phyloP scores from a whole-genome alignment of 345 rosid genomes.

The Citrus cavaleriei region DNA sequence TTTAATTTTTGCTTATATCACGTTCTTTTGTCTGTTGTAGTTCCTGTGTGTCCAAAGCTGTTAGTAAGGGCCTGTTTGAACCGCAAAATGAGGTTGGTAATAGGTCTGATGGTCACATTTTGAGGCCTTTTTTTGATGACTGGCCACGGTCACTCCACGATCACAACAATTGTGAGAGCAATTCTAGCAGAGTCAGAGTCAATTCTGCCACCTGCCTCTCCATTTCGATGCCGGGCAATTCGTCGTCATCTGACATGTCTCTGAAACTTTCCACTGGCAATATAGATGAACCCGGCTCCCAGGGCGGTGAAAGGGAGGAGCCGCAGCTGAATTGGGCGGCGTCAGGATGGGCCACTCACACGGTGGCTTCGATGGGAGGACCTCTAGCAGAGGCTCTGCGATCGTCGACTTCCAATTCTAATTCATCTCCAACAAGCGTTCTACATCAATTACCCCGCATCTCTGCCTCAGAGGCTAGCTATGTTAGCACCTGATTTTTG shows the following conservation, averaged over 20 bases:
- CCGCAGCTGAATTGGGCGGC: conserved; percentile 49
- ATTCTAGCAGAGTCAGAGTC: conserved; percentile 25
- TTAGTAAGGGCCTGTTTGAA: conserved; percentile 37
- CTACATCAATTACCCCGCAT: conserved; percentile 57
- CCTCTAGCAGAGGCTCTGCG: conserved; percentile 85
- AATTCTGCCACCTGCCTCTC: conserved; percentile 59
- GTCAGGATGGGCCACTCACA: conserved; percentile 58
- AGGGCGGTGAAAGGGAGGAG: conserved; percentile 37
- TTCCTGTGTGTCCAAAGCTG: conserved; percentile 44
- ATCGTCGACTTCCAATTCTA: conserved; percentile 51
- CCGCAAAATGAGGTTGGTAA: conserved; percentile 33
- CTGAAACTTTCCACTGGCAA: conserved; percentile 75
- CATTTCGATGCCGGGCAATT: conserved; percentile 66
- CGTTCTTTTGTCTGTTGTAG: conserved; percentile 28
- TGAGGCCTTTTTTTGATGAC: conserved; percentile 85
- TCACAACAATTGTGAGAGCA: conserved; percentile 34
- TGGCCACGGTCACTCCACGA: conserved; percentile 70
- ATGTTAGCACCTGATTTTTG: conserved; percentile 26
- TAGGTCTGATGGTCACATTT: conserved; percentile 54
- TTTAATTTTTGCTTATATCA: neutral
- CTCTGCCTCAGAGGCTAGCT: conserved; percentile 36
- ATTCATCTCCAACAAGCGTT: conserved; percentile 74
- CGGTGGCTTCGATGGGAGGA: conserved; percentile 70
- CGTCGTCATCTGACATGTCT: conserved; percentile 72
- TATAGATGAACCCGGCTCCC: conserved; percentile 32